Percentiles rank a stretch among this genome's conserved stretches.
Evolutionary conservation across 2,329 filamentous ascomycete genomes (phyloP).

Genomic region (Xenosphaeropsis pyriputrescens): DNA sequence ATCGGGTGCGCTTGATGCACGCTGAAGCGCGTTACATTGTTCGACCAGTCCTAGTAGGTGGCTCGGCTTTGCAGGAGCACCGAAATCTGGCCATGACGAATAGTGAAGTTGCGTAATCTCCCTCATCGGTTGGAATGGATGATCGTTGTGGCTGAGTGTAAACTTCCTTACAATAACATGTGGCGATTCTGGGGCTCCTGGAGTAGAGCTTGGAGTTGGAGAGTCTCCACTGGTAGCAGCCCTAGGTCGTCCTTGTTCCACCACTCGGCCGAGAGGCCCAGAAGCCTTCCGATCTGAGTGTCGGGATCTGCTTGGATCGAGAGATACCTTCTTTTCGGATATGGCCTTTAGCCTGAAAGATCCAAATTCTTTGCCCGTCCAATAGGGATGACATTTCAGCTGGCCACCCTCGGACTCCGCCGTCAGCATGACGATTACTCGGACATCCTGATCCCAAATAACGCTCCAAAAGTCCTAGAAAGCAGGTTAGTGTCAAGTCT

Average conservation of each 20-base stretch:
- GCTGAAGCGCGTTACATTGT: constrained; percentile 64
- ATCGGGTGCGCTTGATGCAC: constrained; percentile 23
- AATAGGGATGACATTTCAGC: constrained; percentile 90
- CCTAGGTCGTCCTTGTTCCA: constrained; percentile 27
- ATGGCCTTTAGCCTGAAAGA: constrained; percentile 59
- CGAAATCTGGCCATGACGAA: constrained; percentile 94
- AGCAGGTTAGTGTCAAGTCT: constrained; percentile 2
- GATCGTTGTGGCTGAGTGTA: constrained; percentile 58
- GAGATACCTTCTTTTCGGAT: constrained; percentile 68
- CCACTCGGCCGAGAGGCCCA: constrained; percentile 11
- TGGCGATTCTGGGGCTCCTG: constrained; percentile 40
- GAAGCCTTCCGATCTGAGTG: constrained; percentile 13
- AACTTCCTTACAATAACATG: constrained; percentile 81
- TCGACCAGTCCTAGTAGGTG: constrained; percentile 85
- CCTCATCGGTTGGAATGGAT: constrained; percentile 74
- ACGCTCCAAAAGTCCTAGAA: constrained; percentile 91
- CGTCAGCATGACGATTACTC: constrained; percentile 92
- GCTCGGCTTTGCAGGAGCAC: constrained; percentile 74
- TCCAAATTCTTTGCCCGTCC: constrained; percentile 69
- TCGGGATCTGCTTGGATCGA: constrained; percentile 44
- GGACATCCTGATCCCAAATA: constrained; percentile 90
- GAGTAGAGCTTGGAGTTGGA: constrained; percentile 16
- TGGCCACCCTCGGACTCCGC: constrained; percentile 89
- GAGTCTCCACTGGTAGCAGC: constrained; percentile 37
- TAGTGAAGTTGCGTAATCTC: constrained; percentile 95